phyloP scores from a whole-genome alignment of 2,329 filamentous ascomycete genomes.

The Aspergillus floridensis region DNA sequence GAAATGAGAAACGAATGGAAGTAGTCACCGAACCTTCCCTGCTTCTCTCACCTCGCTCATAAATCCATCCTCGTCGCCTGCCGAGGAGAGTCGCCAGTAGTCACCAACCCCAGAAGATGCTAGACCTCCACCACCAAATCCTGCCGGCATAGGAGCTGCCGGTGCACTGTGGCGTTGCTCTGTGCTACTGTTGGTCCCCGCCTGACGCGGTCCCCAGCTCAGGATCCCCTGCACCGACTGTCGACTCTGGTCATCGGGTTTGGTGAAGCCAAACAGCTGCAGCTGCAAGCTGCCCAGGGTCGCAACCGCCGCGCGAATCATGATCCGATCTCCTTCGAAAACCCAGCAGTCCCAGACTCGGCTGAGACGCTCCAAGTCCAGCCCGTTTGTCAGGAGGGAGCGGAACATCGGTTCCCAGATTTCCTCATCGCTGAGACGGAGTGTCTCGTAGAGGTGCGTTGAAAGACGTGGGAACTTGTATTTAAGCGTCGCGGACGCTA shows the following conservation, averaged over 20 bases:
- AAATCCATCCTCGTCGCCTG: conserved; percentile 43
- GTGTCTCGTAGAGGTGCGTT: conserved; percentile 48
- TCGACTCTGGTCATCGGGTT: conserved; percentile 38
- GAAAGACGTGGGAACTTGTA: conserved; percentile 58
- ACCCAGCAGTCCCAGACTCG: conserved; percentile 62
- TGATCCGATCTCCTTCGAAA: conserved; percentile 57
- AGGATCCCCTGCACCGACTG: conserved; percentile 33
- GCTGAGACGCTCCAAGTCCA: conserved; percentile 53
- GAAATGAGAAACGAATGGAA: background rate
- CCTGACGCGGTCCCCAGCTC: conserved; percentile 37
- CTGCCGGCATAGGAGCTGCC: conserved; percentile 24
- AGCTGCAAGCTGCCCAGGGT: conserved; percentile 43
- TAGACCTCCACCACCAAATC: conserved; percentile 37
- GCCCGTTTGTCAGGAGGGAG: conserved; percentile 51
- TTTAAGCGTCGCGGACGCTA: conserved; percentile 55
- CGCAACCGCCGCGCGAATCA: conserved; percentile 47
- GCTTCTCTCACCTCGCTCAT: conserved; percentile 44
- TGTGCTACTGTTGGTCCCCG: conserved; percentile 26
- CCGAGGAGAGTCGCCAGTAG: conserved; percentile 41
- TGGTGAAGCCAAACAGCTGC: conserved; percentile 41
- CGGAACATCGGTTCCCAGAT: conserved; percentile 55
- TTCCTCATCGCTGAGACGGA: conserved; percentile 42
- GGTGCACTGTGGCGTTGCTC: conserved; percentile 39
- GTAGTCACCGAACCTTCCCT: conserved; percentile 35
- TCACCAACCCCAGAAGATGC: conserved; percentile 37